These are phyloP conservation scores for Talaromyces adpressus DNA, from an alignment of 495 filamentous ascomycete species.

Conservation along the genomic window DNA sequence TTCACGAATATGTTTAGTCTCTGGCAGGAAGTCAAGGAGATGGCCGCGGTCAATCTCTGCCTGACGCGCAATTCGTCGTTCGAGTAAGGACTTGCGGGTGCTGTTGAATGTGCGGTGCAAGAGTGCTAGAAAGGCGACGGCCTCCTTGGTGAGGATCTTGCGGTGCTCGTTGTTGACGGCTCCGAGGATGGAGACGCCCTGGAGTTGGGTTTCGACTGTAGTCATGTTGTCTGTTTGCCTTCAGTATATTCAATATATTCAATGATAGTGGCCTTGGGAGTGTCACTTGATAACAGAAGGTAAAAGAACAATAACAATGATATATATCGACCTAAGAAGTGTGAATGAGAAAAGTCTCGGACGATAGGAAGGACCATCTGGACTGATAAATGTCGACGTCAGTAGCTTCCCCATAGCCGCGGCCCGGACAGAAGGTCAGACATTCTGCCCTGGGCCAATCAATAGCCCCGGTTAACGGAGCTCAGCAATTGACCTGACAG, in stretches of 20 bases:
- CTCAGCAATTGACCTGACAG: background rate
- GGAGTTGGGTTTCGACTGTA: constrained; percentile 65
- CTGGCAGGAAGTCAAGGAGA: constrained; percentile 91
- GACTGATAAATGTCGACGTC: constrained; percentile 5
- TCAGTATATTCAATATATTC: background rate
- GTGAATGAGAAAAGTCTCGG: background rate
- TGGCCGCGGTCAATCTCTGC: constrained; percentile 87
- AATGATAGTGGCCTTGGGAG: background rate
- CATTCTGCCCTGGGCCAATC: background rate
- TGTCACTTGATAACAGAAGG: background rate
- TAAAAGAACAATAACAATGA: background rate
- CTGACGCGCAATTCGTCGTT: constrained; percentile 82
- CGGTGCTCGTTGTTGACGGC: constrained; percentile 66
- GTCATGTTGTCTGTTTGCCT: constrained; percentile 48
- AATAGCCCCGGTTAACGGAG: background rate
- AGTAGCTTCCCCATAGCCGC: constrained; percentile 21
- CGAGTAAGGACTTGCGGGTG: constrained; percentile 81
- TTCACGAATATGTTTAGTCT: constrained; percentile 94
- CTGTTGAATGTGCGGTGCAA: constrained; percentile 91
- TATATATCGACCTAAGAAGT: background rate
- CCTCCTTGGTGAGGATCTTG: constrained; percentile 89
- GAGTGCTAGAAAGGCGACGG: constrained; percentile 86
- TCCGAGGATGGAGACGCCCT: constrained; percentile 83
- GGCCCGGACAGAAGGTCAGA: constrained; percentile 14
- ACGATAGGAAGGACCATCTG: background rate